A percentile compares a stretch with the other conserved stretches of the same genome.
phyloP scores from a whole-genome alignment of 768 basidiomycete species.

The Trametes villosa region DNA sequence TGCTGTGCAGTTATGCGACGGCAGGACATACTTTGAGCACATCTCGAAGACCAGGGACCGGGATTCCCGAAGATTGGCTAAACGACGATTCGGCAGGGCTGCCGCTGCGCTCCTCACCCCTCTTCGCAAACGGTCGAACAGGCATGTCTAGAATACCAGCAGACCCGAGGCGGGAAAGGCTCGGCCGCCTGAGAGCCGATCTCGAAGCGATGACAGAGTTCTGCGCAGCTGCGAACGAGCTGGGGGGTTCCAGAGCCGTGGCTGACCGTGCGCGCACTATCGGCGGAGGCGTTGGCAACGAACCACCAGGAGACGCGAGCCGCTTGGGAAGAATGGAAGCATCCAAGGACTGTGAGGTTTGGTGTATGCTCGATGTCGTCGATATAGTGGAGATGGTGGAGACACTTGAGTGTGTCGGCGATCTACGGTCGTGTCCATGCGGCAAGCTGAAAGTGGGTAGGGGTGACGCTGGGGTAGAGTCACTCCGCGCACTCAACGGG shows the following conservation, averaged over 20 bases:
- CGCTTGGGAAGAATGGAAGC: conserved; percentile 36
- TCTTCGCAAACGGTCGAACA: conserved; percentile 48
- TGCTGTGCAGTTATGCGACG: background rate
- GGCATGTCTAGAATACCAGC: conserved; percentile 61
- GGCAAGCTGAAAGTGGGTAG: conserved; percentile 23
- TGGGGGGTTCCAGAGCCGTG: conserved; percentile 31
- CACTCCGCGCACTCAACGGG: background rate
- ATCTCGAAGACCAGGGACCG: conserved; percentile 67
- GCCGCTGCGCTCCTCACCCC: conserved; percentile 50
- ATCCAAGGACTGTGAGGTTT: conserved; percentile 62
- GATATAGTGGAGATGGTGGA: conserved; percentile 35
- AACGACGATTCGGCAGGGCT: conserved; percentile 42
- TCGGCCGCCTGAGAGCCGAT: conserved; percentile 34
- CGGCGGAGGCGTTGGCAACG: conserved; percentile 35
- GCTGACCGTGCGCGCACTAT: conserved; percentile 41
- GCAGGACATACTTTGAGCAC: conserved; percentile 61
- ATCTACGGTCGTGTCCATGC: conserved; percentile 29
- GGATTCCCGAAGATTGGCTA: conserved; percentile 14
- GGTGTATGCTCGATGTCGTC: conserved; percentile 45
- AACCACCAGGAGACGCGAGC: conserved; percentile 33
- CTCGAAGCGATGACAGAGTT: conserved; percentile 22
- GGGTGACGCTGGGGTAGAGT: conserved; percentile 14
- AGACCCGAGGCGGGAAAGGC: conserved; percentile 53
- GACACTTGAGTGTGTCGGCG: conserved; percentile 39
- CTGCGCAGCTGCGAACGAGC: conserved; percentile 7